Percentiles rank a stretch among this genome's conserved stretches.
Evolutionary conservation across 345 rosid species (phyloP).

Genomic region (Moricandia arvensis): DNA sequence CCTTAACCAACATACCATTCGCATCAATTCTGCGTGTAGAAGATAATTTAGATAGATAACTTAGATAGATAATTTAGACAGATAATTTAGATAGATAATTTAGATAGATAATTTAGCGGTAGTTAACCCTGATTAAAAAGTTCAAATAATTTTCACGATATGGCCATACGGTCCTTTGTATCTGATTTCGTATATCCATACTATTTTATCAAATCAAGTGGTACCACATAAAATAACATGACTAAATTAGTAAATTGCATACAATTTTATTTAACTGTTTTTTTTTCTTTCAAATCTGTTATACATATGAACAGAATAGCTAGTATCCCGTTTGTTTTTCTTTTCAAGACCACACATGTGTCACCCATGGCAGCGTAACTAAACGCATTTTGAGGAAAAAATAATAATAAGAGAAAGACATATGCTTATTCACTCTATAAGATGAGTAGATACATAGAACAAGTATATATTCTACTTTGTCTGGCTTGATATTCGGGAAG

Average conservation of each 20-base stretch:
- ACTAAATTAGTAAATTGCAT: neutral
- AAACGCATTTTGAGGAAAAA: neutral
- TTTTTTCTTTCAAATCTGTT: neutral
- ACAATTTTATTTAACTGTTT: too few species aligned
- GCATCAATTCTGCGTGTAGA: neutral
- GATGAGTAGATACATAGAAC: neutral
- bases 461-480: neutral
- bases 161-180: neutral
- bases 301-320: neutral
- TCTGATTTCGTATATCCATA: neutral
- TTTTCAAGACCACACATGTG: neutral
- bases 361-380: neutral
- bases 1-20: conserved; percentile 2
- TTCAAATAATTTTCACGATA: neutral
- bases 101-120: neutral
- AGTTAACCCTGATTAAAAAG: neutral
- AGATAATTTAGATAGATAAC: neutral
- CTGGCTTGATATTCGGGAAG: neutral
- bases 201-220: neutral
- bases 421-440: neutral
- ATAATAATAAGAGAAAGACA: neutral
- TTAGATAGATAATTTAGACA: neutral
- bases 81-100: neutral
- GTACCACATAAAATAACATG: neutral
- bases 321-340: neutral